Evolutionary conservation across 2,329 filamentous ascomycete species (phyloP), one percentile per base, ranked within the genome.

Genomic region (Fusarium vanettenii): DNA sequence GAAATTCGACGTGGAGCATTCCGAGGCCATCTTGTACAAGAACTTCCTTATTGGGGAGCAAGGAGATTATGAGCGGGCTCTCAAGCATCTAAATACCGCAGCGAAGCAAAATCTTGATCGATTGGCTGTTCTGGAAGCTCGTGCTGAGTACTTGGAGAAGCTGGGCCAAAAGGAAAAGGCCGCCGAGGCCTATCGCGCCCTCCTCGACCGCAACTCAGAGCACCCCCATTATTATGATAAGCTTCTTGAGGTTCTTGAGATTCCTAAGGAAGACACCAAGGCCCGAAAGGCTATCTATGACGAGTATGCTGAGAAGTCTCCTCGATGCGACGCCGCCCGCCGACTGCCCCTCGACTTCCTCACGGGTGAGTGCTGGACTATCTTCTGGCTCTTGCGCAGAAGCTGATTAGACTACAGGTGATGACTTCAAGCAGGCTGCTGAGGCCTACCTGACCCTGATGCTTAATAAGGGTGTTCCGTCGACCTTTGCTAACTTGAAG

Each of bases 401-500:
- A 16, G 59, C 76, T 83, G 48, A 82, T 66, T 45, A 18, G n/a
- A 3, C 33, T 50, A 50, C 78, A 92, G 93, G 94, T 6, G 92
- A 97, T 50, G 91, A 92, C 6, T 99, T 99, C 85, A 90, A 89
- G 80, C 85, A 91, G 77, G 92, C 94, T 27, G 95, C 93, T 9
- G 92, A 95, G 81, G 84, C 86, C 25, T 99, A 99, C 81, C 83
- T 99, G 70, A 89, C 92, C 60, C 88, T 92, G 33, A 97, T 97
- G 93, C 88, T 99, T 66, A 92, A 93, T 83, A 97, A 96, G 84
- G 97, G 96, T 13, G 94, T 98, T 5, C 96, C 97, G 2, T 99
- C 97, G 3, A 95, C 96, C 5, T 99, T 99, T 84, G 95, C 95
- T 39, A 99, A 98, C 83, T 89, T 99, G 70, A 99, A 99, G 86